A percentile compares a stretch with the other conserved stretches of the same genome.
phyloP scores from a whole-genome alignment of 2,329 filamentous ascomycete genomes.

The Fusarium sp. region DNA sequence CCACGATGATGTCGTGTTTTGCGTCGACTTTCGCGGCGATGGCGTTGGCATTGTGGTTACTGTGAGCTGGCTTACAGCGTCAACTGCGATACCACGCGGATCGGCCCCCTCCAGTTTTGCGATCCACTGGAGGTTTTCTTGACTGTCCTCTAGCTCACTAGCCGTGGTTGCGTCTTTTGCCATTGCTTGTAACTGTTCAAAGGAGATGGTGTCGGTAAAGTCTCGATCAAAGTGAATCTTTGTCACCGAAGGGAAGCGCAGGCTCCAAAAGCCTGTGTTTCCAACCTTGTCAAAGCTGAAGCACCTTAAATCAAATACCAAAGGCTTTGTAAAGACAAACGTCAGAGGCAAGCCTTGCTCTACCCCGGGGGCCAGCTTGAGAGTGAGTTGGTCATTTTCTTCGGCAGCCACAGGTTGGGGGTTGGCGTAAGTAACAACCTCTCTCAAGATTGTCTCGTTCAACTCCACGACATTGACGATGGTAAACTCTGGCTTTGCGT shows the following conservation, averaged over 20 bases:
- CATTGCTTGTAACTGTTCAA: slow-evolving; percentile 76
- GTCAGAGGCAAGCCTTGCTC: slow-evolving; percentile 58
- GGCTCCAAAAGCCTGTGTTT: slow-evolving; percentile 77
- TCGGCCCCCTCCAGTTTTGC: slow-evolving; percentile 69
- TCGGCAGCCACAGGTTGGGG: slow-evolving; percentile 55
- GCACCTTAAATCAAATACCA: slow-evolving; percentile 84
- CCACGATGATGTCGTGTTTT: slow-evolving; percentile 35
- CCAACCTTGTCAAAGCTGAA: slow-evolving; percentile 81
- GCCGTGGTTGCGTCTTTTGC: slow-evolving; percentile 68
- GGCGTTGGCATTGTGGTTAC: slow-evolving; percentile 53
- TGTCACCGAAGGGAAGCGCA: slow-evolving; percentile 80
- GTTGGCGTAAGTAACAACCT: slow-evolving; percentile 62
- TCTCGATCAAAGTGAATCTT: slow-evolving; percentile 84
- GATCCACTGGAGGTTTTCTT: slow-evolving; percentile 73
- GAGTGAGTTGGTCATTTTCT: slow-evolving; percentile 55
- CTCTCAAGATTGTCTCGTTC: slow-evolving; percentile 62
- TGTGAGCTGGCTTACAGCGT: slow-evolving; percentile 61
- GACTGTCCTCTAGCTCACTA: slow-evolving; percentile 64
- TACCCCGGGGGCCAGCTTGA: slow-evolving; percentile 61
- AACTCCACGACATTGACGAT: slow-evolving; percentile 75
- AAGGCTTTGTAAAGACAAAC: slow-evolving; percentile 74
- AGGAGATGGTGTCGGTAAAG: slow-evolving; percentile 75
- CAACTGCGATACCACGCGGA: slow-evolving; percentile 56
- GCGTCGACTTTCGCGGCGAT: slow-evolving; percentile 48
- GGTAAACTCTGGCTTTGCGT: slow-evolving; percentile 69